These are phyloP conservation scores for Uncinocarpus reesii DNA, from an alignment of 2,329 filamentous ascomycete genomes.

Conservation along the genomic window DNA sequence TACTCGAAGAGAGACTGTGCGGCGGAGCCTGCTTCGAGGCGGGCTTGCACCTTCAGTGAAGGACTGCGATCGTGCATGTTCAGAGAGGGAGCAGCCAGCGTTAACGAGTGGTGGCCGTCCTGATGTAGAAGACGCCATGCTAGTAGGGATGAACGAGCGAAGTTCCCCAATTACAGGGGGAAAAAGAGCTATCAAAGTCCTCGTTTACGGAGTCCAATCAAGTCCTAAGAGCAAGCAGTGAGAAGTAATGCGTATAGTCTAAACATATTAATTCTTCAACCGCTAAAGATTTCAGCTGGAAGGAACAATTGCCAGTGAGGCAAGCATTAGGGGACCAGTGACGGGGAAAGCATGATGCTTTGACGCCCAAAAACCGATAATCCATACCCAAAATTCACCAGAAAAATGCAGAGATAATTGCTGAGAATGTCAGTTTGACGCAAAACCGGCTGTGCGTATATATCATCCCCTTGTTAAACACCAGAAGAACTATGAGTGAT, in stretches of 20 bases:
- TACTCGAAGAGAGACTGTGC: slow-evolving; percentile 18
- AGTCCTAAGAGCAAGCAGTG: not conserved
- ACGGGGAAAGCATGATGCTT: slow-evolving; percentile 2
- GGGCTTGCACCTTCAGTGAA: slow-evolving; percentile 8
- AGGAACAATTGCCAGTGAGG: not conserved
- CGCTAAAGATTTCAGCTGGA: not conserved
- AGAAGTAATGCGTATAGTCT: not conserved
- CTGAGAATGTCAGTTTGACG: not conserved
- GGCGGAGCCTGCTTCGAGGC: slow-evolving; percentile 15
- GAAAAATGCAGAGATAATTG: not conserved
- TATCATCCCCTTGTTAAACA: slow-evolving; percentile 2
- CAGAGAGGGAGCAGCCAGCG: not conserved
- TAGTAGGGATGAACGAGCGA: slow-evolving; percentile 9
- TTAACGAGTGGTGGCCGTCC: not conserved
- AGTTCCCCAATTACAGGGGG: not conserved
- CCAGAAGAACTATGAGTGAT: not conserved
- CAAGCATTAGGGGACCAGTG: not conserved
- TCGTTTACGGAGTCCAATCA: not conserved
- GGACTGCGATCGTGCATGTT: not conserved
- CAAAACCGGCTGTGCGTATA: not conserved
- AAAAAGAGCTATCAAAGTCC: not conserved
- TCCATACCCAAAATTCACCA: slow-evolving; percentile 2
- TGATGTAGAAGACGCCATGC: not conserved
- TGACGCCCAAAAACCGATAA: not conserved
- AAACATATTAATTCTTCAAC: not conserved